Conservation (phyloP, 1,284 basidiomycete species). For the Porphyrellus sp. region DNA sequence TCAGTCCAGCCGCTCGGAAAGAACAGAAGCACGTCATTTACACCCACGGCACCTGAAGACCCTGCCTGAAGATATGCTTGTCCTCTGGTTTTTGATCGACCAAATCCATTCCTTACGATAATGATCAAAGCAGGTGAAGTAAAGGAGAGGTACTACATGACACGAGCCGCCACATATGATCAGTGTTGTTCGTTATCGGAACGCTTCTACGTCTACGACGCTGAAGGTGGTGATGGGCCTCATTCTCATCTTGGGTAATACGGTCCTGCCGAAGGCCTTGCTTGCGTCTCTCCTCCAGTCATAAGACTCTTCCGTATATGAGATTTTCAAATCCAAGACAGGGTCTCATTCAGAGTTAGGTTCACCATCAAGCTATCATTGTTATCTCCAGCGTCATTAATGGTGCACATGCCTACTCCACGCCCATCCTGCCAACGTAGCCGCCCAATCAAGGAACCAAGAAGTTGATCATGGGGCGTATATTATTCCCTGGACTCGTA, state of each 20-base stretch:
- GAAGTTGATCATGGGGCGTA: neutral
- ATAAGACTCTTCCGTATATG: neutral
- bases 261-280: neutral
- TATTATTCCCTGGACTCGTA: slow-evolving; percentile 13
- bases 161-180: neutral
- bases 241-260: neutral
- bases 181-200: neutral
- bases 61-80: too few relatives aligned
- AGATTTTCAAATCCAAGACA: neutral
- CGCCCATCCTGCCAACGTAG: slow-evolving; percentile 8
- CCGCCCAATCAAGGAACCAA: slow-evolving; percentile 9
- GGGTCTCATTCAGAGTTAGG: neutral
- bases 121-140: neutral
- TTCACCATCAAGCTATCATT: slow-evolving; percentile 5
- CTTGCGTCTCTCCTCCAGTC: neutral
- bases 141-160: neutral
- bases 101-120: neutral
- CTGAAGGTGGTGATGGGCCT: neutral
- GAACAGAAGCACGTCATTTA: neutral
- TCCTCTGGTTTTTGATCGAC: neutral
- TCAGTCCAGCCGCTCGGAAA: neutral
- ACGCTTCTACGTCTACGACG: neutral
- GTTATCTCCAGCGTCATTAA: slow-evolving; percentile 22
- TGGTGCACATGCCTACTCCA: slow-evolving; percentile 6
- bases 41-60: too few relatives aligned